These are phyloP conservation scores for Solanum chiquidenum DNA, from an alignment of 257 asterid species.

Conservation along the genomic window DNA sequence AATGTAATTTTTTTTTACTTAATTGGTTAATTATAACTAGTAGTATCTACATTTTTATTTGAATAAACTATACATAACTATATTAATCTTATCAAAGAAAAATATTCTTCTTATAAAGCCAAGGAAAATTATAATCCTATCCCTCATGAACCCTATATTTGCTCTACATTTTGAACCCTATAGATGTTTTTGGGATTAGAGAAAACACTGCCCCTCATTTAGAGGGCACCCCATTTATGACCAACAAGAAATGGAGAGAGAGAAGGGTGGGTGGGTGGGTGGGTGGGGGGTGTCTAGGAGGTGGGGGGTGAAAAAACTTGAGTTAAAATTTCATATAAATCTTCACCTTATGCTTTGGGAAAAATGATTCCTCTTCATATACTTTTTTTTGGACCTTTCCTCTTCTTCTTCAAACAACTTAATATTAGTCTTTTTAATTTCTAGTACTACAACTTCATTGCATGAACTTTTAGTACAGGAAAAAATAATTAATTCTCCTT, in stretches of 20 bases:
- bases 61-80: not conserved
- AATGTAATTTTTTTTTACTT: not conserved
- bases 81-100: not conserved
- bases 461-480: conserved; percentile 20
- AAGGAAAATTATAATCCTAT: not conserved
- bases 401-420: conserved; percentile 17
- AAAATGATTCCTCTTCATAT: conserved; percentile 6
- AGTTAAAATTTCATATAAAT: conserved; percentile 16
- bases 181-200: conserved; percentile 47
- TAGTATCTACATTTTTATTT: too few species aligned
- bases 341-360: conserved; percentile 18
- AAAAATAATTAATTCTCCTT: not conserved
- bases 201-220: conserved; percentile 38
- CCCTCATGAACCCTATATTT: conserved; percentile 21
- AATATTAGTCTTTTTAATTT: not conserved
- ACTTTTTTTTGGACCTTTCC: conserved; percentile 13
- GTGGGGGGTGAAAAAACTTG: not conserved
- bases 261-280: not conserved
- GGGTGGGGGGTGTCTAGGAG: not conserved
- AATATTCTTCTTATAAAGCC: not conserved
- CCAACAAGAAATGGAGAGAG: conserved; percentile 34
- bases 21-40: not conserved
- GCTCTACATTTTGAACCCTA: conserved; percentile 15
- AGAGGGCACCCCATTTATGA: conserved; percentile 40
- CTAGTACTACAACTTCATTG: conserved; percentile 19